Base-by-base conservation (phyloP, 1,284 basidiomycete genomes). In the Sphagnurus paluster region DNA sequence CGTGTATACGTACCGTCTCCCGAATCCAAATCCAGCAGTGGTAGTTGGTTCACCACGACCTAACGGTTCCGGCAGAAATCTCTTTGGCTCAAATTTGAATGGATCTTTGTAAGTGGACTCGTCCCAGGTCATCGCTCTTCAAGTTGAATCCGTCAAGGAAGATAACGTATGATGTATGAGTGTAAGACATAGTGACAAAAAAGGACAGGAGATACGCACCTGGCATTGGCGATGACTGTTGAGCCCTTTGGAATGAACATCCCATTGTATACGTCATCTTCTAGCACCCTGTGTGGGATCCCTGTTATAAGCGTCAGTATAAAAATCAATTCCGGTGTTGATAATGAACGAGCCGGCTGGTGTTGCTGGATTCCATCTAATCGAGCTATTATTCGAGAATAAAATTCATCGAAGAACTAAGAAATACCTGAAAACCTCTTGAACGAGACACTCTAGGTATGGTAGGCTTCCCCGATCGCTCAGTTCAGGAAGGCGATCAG, bases 401-500 rank as follows among this genome's bases (percentile, higher is more conserved):
- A n/a, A n/a, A n/a, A n/a, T n/a, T n/a, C n/a, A n/a, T n/a, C n/a
- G n/a, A n/a, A n/a, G n/a, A n/a, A n/a, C n/a, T n/a, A n/a, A n/a
- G n/a, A n/a, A n/a, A n/a, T 49, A 68, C 72, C 68, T 17, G 65
- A 59, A 14, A 66, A 68, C 13, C 63, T 67, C 66, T 19, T 60
- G 60, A 23, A 66, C 30, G 19, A 67, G 43, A 6, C 58, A 59
- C 23, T 59, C 54, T 9, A 65, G 39, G 35, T 64, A 67, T 0
- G 61, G 65, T 5, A 67, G 48, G 4, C 51, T 48, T 2, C 49
- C 29, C 13, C 55, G 55, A 39, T 68, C 66, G 14, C 42, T 59
- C 43, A 75, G 70, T 0, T 59, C 63, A 1, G 77, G 77, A 1
- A 77, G 60, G 21, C 75, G 65, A 21, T 58, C 61, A 10, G 49